A percentile compares a stretch with the other conserved stretches of the same genome.
These are phyloP conservation scores for Pterocarpus santalinus DNA, from an alignment of 306 rosid species.

Conservation along the genomic window DNA sequence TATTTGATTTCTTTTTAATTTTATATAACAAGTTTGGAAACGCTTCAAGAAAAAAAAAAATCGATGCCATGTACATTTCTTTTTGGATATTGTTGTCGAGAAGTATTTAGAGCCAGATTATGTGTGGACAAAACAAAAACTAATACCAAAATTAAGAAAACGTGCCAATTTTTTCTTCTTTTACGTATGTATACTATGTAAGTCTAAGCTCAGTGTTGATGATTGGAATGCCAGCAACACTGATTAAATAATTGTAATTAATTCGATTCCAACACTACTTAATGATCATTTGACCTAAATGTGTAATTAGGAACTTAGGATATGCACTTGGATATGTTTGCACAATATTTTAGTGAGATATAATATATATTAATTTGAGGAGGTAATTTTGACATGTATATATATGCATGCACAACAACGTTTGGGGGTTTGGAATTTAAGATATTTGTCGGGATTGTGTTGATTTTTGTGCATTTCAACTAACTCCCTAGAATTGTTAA, in stretches of 20 bases:
- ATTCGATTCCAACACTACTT: background rate
- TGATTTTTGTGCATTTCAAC: conserved; percentile 51
- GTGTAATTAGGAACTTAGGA: conserved; percentile 20
- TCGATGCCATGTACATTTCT: background rate
- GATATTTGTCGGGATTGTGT: conserved; percentile 70
- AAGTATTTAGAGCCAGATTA: conserved; percentile 12
- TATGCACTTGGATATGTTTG: conserved; percentile 22
- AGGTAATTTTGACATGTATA: conserved; percentile 32
- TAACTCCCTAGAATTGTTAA: conserved; percentile 42
- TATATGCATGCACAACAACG: conserved; percentile 26
- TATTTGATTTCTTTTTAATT: background rate
- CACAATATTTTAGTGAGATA: background rate
- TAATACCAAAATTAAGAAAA: conserved; percentile 17
- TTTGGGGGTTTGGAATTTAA: conserved; percentile 47
- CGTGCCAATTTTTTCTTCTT: background rate
- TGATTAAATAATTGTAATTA: conserved; percentile 7
- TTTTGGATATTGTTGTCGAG: background rate
- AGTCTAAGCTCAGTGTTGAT: background rate
- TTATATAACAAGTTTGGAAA: background rate
- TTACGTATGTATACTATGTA: background rate
- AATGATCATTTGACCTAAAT: conserved; percentile 14
- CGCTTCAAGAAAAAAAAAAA: background rate
- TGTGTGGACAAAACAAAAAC: background rate
- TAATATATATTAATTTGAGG: background rate
- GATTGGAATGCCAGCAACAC: background rate